These are phyloP conservation scores for Patellaria atrata DNA, from an alignment of 495 filamentous ascomycete species.

Conservation along the genomic window DNA sequence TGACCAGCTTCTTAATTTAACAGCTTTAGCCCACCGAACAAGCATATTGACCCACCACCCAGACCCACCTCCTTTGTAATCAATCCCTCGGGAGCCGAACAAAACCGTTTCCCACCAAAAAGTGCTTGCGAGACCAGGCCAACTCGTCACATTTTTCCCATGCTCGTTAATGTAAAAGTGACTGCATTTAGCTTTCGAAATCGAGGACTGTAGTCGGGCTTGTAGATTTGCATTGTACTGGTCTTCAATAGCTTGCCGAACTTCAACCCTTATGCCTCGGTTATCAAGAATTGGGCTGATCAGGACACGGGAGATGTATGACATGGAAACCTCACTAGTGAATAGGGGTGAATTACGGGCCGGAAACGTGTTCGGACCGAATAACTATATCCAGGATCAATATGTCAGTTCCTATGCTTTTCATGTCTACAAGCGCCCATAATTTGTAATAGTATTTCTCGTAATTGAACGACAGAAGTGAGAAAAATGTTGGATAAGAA, in stretches of 20 bases:
- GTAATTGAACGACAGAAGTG: background rate
- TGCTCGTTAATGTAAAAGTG: slow-evolving; percentile 28
- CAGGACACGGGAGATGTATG: slow-evolving; percentile 21
- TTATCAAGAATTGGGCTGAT: slow-evolving; percentile 26
- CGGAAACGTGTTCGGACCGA: slow-evolving; percentile 32
- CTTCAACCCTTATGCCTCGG: slow-evolving; percentile 21
- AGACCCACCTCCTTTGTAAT: too few species aligned
- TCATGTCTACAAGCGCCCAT: slow-evolving; percentile 1
- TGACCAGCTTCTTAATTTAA: too few species aligned
- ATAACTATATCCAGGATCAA: too few species aligned
- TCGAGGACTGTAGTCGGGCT: slow-evolving; percentile 19
- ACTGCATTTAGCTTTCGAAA: slow-evolving; percentile 24
- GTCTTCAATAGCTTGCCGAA: slow-evolving; percentile 26
- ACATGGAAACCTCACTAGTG: slow-evolving; percentile 27
- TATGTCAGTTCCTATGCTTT: slow-evolving; percentile 25
- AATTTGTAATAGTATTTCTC: slow-evolving; percentile 1
- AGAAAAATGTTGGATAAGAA: background rate
- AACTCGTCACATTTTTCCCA: slow-evolving; percentile 5
- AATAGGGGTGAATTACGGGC: slow-evolving; percentile 31
- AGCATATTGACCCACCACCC: too few species aligned
- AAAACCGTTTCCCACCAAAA: slow-evolving; percentile 7
- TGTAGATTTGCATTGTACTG: slow-evolving; percentile 10
- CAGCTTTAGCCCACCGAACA: too few species aligned
- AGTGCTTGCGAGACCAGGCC: slow-evolving; percentile 6
- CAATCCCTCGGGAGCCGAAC: too few species aligned